Evolutionary conservation across 345 rosid species (phyloP), one percentile per base, ranked within the genome.

Genomic region (Boechera divaricarpa): DNA sequence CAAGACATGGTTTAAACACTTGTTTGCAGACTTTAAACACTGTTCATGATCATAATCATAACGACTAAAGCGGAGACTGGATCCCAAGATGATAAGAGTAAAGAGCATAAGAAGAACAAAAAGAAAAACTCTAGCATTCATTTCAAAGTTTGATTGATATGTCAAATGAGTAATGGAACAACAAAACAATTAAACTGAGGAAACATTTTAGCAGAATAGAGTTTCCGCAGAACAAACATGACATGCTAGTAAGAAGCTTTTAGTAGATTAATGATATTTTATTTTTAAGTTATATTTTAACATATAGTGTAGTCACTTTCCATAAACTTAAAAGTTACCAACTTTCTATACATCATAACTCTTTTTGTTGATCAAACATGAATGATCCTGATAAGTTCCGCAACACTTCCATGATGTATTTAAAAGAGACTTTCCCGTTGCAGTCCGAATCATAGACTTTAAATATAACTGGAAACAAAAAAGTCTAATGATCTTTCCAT

Each of bases 391-490:
- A 84, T 87, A 91, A 83, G 81, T 93, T 97, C 16, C 81, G 85
- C 85, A 93, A 73, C 41, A 93, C 93, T 82, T 89, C 92, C 84
- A 93, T 65, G 79, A 93, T 82, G 57, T 91, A 95, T 52, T 79
- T 82, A 72, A 80, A 89, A 8, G 91, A 72, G 21, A 93, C 98
- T 69, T 89, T 90, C 55, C 97, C 95, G 67, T 93, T 90, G 63
- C 91, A 72, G 71, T 93, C 94, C 4, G 91, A 86, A 83, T 93
- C 98, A 80, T 93, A 89, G 21, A 90, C 87, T 86, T 89, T 86
- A 78, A 93, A 90, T 76, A 93, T 90, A 80, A 90, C 97, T 6
- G 58, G 64, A 68, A 55, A 35, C 72, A 79, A 54, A 45, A 21
- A 29, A 36, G n/a, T 29, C 35, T n/a, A 2, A 36, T 16, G 16